Conservation (phyloP, 352 stramenopile species). For the Pythium dissimile region DNA sequence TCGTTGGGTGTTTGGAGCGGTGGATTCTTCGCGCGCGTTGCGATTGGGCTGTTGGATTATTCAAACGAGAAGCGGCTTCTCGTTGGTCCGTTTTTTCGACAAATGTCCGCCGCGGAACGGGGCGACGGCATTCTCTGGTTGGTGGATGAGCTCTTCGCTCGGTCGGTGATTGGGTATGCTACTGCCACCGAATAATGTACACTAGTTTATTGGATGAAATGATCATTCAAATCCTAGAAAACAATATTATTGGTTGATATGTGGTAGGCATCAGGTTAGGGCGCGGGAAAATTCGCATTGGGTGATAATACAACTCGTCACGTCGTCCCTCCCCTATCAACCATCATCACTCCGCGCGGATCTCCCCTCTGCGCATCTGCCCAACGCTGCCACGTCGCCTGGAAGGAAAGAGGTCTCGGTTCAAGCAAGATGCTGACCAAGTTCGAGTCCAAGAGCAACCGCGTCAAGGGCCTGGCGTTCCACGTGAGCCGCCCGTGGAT, state of each 20-base stretch:
- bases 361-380: not conserved
- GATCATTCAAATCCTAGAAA: not conserved
- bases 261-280: not conserved
- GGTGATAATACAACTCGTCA: not conserved
- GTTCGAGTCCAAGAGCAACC: slow-evolving; percentile 99
- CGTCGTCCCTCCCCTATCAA: not conserved
- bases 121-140: slow-evolving; percentile 28
- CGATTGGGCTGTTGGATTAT: slow-evolving; percentile 22
- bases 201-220: slow-evolving; percentile 23
- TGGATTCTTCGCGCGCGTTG: slow-evolving; percentile 16
- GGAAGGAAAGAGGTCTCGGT: too few species aligned
- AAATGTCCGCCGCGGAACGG: slow-evolving; percentile 30
- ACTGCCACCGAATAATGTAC: slow-evolving; percentile 27
- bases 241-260: slow-evolving; percentile 3
- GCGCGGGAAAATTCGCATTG: slow-evolving; percentile 7
- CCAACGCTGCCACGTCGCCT: slow-evolving; percentile 17
- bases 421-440: slow-evolving; percentile 95
- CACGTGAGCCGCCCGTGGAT: slow-evolving; percentile 98
- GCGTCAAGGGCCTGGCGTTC: slow-evolving; percentile 99
- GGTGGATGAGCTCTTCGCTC: slow-evolving; percentile 20
- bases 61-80: slow-evolving; percentile 26
- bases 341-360: slow-evolving; percentile 4
- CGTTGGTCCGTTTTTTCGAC: slow-evolving; percentile 40
- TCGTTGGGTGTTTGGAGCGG: too few species aligned
- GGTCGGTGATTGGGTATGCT: slow-evolving; percentile 31